phyloP scores from a whole-genome alignment of 768 basidiomycete species.

The Atractiella rhizophila region DNA sequence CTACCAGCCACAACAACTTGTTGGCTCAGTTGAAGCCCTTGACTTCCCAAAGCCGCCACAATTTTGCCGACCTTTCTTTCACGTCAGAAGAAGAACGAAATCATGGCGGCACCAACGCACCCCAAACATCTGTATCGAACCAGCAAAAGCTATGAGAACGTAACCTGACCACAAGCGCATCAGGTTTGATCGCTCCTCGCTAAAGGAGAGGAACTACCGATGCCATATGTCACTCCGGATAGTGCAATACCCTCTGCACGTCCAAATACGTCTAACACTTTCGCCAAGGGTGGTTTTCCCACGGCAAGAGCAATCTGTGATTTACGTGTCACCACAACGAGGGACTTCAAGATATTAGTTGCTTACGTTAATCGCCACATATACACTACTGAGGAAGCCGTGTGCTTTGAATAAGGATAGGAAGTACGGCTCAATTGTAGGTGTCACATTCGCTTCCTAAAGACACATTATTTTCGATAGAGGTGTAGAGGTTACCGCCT shows the following conservation, averaged over 20 bases:
- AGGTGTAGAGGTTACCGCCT: too few species aligned
- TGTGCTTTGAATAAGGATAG: constrained; percentile 15
- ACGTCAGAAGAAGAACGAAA: too few species aligned
- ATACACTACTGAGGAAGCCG: constrained; percentile 10
- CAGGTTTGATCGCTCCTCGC: not conserved
- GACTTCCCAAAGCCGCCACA: constrained; percentile 10
- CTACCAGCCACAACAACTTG: constrained; percentile 16
- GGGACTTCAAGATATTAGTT: not conserved
- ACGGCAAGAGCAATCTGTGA: constrained; percentile 13
- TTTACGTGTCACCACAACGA: not conserved
- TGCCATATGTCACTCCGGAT: constrained; percentile 11
- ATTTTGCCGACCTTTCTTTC: not conserved
- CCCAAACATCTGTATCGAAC: too few species aligned
- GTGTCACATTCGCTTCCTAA: constrained; percentile 14
- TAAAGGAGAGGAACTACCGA: constrained; percentile 1
- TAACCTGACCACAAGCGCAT: constrained; percentile 6
- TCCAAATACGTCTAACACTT: constrained; percentile 17
- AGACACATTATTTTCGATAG: too few species aligned
- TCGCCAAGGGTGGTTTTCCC: constrained; percentile 16
- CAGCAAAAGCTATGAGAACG: constrained; percentile 11
- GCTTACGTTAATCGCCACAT: constrained; percentile 13
- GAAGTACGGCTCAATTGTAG: constrained; percentile 17
- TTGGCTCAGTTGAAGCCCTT: constrained; percentile 15
- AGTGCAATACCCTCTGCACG: constrained; percentile 16
- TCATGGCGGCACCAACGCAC: too few species aligned